Evolutionary conservation across 2,329 filamentous ascomycete species (phyloP), one percentile per base, ranked within the genome.

Genomic region (Ophiobolus disseminans): DNA sequence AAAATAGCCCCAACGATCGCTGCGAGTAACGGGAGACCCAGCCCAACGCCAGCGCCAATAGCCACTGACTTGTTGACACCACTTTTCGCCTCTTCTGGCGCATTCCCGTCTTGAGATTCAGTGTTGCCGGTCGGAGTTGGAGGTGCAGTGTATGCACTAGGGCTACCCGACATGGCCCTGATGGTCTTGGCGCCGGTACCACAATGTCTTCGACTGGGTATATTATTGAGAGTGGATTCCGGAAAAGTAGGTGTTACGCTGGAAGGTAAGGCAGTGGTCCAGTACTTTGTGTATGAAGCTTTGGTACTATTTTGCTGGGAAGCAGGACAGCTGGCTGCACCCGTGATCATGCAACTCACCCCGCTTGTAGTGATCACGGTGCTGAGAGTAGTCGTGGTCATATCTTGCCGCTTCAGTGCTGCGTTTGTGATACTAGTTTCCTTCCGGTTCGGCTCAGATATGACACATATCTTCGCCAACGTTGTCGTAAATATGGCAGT

Each of bases 401-500:
- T 52, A n/a, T 69, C 63, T 3, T 62, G 65, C 42, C 60, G 43
- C 45, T 26, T 56, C 10, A 52, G 31, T 7, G 46, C 22, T 4
- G 28, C 36, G n/a, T 53, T 44, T 10, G 44, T 51, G 1, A 28
- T 19, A 4, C 23, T 44, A 8, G 31, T 11, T 26, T 19, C 36
- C 25, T 37, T n/a, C 9, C 45, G 0, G 23, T 46, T 57, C 1
- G 57, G 40, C 4, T 45, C 62, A 3, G 62, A 60, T 3, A 66
- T 55, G 0, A 73, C 76, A 55, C 81, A 84, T 2, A 66, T 66
- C 20, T 75, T 69, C 0, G 73, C 72, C 0, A 84, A 56, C 0
- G 78, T 80, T 0, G 82, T 85, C 56, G 78, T 82, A 55, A 75
- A 85, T 31, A 86, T 71, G 0, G 82, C 78, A 2, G 78, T 73